Evolutionary conservation across 2,329 filamentous ascomycete species (phyloP), one percentile per base, ranked within the genome.

Genomic region (Fusarium verticillioides): DNA sequence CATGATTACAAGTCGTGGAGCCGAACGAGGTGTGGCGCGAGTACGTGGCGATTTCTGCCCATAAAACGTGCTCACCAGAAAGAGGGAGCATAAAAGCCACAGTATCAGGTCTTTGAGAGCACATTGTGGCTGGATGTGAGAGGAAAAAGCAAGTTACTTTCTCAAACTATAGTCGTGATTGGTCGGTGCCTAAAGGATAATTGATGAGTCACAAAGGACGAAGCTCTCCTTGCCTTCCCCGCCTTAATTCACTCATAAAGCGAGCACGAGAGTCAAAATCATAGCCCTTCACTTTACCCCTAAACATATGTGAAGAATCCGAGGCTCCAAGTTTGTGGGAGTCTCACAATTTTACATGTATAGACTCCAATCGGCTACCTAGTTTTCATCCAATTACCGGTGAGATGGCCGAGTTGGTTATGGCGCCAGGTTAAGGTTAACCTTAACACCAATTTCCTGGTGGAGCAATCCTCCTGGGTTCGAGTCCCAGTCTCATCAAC

Each of bases 341-440:
- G n/a, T 4, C 12, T 37, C 3, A 15, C 19, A 0, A 1, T 4
- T 19, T 3, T 19, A 0, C 2, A 4, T 0, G 0, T 21, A 52
- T 60, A 39, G 0, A 21, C 5, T 4, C 2, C 1, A 2, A 15
- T 2, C 19, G 9, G 11, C 2, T 4, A 1, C 0, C 5, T 0
- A 0, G 0, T 0, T 36, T 7, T 2, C 21, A 57, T 42, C 50
- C 28, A 70, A 60, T 46, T 8, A 40, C 23, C n/a, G 66, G 68
- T 70, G 67, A 70, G 68, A 70, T 70, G 68, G 68, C 68, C 68
- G 68, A 70, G 68, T 70, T 70, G 68, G 68, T 70, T 70, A 70
- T 70, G 68, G 68, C 68, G 68, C 49, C 67, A 70, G 67, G 67
- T 70, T 70, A 70, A 70, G 67, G 67, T 70, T 47, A 66, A 70